These are phyloP conservation scores for Sisymbrium altissimum DNA, from an alignment of 345 rosid genomes.

Conservation along the genomic window DNA sequence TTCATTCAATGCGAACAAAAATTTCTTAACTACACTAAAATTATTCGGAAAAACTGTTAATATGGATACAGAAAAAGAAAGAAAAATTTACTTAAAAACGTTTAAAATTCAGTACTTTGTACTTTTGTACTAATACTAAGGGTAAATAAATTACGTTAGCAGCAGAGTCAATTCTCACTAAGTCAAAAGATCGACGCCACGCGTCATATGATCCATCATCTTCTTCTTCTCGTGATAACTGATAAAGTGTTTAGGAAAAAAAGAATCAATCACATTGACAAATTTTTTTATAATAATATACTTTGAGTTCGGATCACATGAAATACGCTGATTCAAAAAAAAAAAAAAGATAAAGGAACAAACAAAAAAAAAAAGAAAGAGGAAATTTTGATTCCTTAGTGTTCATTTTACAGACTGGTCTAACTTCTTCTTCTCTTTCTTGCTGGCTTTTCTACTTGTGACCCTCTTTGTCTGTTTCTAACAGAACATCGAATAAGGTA, in stretches of 20 bases:
- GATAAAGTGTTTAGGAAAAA: not conserved
- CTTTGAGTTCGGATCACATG: slow-evolving; percentile 29
- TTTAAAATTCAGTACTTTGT: too few relatives aligned
- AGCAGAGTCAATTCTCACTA: not conserved
- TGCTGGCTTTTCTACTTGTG: slow-evolving; percentile 1
- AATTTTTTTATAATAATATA: not conserved
- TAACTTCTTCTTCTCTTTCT: not conserved
- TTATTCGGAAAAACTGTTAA: too few relatives aligned
- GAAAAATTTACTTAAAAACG: not conserved
- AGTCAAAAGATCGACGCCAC: not conserved
- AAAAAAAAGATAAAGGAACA: not conserved
- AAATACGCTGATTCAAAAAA: slow-evolving; percentile 13
- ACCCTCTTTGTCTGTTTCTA: slow-evolving; percentile 31
- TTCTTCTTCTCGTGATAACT: slow-evolving; percentile 4
- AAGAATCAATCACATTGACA: not conserved
- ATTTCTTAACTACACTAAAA: too few relatives aligned
- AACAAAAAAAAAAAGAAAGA: slow-evolving; percentile 2
- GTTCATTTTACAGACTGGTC: slow-evolving; percentile 2
- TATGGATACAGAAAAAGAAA: not conserved
- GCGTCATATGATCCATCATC: slow-evolving; percentile 26
- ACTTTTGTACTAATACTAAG: too few relatives aligned
- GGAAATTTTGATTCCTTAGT: not conserved
- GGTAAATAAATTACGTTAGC: not conserved
- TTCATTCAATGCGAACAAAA: not conserved
- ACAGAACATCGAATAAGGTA: slow-evolving; percentile 26